These are phyloP conservation scores for Phlebiopsis flavidoalba DNA, from an alignment of 768 basidiomycete genomes.

Conservation along the genomic window DNA sequence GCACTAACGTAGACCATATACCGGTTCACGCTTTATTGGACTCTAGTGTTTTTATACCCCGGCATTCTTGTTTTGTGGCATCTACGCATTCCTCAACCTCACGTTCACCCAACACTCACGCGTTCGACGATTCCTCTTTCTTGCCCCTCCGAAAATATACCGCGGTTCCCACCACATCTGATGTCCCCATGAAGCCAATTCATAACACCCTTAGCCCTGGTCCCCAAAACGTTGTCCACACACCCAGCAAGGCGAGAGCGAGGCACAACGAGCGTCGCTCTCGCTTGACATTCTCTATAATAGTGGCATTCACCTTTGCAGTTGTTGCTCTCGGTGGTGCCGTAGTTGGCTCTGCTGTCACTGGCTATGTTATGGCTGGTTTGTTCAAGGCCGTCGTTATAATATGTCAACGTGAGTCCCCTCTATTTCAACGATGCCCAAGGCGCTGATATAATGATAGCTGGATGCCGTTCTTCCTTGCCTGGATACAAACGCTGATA, in stretches of 20 bases:
- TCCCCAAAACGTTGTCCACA: background rate
- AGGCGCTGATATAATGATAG: conserved; percentile 13
- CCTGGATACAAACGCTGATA: conserved; percentile 35
- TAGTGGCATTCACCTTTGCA: conserved; percentile 35
- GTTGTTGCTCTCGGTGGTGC: conserved; percentile 30
- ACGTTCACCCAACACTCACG: conserved; percentile 29
- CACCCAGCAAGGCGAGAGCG: conserved; percentile 11
- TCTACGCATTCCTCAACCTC: conserved; percentile 38
- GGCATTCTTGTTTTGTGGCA: conserved; percentile 33
- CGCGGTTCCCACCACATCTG: conserved; percentile 6
- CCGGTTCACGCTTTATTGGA: conserved; percentile 44
- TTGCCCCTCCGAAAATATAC: conserved; percentile 4
- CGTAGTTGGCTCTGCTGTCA: conserved; percentile 32
- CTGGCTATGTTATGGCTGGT: conserved; percentile 34
- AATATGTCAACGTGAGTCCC: conserved; percentile 36
- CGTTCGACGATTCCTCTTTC: conserved; percentile 3
- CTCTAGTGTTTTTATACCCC: conserved; percentile 42
- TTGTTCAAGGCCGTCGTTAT: conserved; percentile 34
- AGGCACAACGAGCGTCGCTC: conserved; percentile 32
- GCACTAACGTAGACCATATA: conserved; percentile 31
- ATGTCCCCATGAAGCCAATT: conserved; percentile 15
- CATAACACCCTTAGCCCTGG: background rate
- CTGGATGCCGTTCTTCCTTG: conserved; percentile 41
- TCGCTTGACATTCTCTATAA: conserved; percentile 32
- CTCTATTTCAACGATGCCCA: background rate